A percentile compares a stretch with the other conserved stretches of the same genome.
Evolutionary conservation across 768 basidiomycete species (phyloP).

Genomic region (Gyrodon lividus): DNA sequence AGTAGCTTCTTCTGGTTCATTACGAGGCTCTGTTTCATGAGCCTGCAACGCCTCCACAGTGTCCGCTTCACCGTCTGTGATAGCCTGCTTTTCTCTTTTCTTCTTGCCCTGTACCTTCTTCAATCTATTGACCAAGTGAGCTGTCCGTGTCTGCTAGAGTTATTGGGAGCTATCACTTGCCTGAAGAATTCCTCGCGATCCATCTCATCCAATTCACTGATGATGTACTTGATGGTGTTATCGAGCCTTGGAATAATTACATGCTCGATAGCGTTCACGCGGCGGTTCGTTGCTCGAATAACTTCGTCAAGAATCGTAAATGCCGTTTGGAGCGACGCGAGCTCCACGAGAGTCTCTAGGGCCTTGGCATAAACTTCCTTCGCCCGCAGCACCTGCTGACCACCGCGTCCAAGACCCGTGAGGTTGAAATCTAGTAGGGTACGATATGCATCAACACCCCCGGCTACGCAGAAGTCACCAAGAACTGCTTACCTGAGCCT

Average conservation of each 20-base stretch:
- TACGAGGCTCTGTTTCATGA: constrained; percentile 5
- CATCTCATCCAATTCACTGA: constrained; percentile 98
- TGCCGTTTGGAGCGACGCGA: constrained; percentile 95
- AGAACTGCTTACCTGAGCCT: constrained; percentile 63
- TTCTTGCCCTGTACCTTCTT: constrained; percentile 99
- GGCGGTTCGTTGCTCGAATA: constrained; percentile 97
- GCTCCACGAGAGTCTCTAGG: constrained; percentile 93
- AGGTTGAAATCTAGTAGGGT: constrained; percentile 82
- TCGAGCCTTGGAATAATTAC: constrained; percentile 93
- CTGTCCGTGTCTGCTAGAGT: not conserved
- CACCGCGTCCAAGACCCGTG: constrained; percentile 94
- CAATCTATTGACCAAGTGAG: constrained; percentile 48
- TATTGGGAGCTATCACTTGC: constrained; percentile 36
- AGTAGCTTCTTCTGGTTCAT: constrained; percentile 30
- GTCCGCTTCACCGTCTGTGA: constrained; percentile 7
- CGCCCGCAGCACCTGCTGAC: constrained; percentile 92
- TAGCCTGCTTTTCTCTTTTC: constrained; percentile 54
- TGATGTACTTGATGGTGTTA: constrained; percentile 97
- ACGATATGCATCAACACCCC: not conserved
- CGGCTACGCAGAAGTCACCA: not conserved
- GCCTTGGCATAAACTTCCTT: constrained; percentile 98
- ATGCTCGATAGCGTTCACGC: constrained; percentile 98
- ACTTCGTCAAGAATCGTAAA: constrained; percentile 99
- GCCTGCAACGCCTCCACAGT: constrained; percentile 2
- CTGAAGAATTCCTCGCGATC: constrained; percentile 95